Percentiles rank a stretch among this genome's conserved stretches.
Evolutionary conservation across 2,329 filamentous ascomycete genomes (phyloP).

Genomic region (Sclerotinia sclerotiorum): DNA sequence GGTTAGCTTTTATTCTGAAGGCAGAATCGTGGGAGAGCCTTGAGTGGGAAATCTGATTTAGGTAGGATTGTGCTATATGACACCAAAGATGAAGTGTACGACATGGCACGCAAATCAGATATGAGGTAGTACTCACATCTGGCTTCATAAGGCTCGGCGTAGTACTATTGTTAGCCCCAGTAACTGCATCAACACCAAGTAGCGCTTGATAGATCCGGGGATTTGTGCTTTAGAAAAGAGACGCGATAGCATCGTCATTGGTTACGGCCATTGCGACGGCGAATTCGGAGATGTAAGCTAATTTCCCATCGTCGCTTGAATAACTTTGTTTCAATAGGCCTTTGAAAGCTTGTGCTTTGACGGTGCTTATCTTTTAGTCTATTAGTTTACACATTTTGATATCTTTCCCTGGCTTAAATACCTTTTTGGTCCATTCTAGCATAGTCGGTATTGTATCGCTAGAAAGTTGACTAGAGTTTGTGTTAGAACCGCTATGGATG

Average conservation of each 20-base stretch:
- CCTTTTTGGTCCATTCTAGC: conserved; percentile 22
- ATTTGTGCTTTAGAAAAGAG: conserved; percentile 1
- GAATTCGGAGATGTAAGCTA: conserved; percentile 13
- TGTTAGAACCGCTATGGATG: not conserved
- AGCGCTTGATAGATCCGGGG: conserved; percentile 11
- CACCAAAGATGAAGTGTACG: not conserved
- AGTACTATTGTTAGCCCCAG: not conserved
- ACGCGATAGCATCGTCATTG: conserved; percentile 4
- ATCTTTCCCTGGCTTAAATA: not conserved
- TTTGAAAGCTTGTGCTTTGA: conserved; percentile 14
- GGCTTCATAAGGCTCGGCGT: not conserved
- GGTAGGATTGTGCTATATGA: not conserved
- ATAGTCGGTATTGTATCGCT: conserved; percentile 16
- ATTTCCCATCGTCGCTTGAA: not conserved
- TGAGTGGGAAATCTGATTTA: not conserved
- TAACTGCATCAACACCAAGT: conserved; percentile 11
- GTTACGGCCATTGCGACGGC: conserved; percentile 7
- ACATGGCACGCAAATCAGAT: not conserved
- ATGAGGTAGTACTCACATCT: conserved; percentile 12
- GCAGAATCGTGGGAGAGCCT: not conserved
- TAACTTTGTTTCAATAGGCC: not conserved
- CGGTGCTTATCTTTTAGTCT: conserved; percentile 2
- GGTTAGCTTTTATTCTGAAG: not conserved
- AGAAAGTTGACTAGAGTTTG: not conserved
- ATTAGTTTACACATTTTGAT: not conserved